A percentile compares a stretch with the other conserved stretches of the same genome.
Evolutionary conservation across 2,329 filamentous ascomycete species (phyloP).

Genomic region (Intubia oerlemansii): DNA sequence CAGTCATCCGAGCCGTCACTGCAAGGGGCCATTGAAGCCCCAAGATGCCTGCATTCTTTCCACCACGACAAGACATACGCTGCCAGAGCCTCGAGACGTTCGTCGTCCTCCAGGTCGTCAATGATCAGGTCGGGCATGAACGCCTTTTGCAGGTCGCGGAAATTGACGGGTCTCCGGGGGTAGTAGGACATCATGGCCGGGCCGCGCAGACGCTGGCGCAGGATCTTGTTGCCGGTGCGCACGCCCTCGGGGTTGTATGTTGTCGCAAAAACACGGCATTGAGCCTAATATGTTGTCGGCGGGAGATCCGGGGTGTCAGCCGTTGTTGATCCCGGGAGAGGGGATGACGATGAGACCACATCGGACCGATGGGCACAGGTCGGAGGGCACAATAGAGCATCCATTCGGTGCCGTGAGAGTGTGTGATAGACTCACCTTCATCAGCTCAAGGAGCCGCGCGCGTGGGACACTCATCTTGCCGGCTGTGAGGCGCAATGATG

Average conservation of each 20-base stretch:
- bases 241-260: conserved; percentile 71
- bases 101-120: conserved; percentile 56
- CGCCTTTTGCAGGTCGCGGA: conserved; percentile 50
- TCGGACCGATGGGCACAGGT: no score
- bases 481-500: conserved; percentile 9
- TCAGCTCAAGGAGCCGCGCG: conserved; percentile 44
- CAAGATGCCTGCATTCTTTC: no score
- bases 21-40: not conserved
- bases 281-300: conserved; percentile 33
- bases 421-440: conserved; percentile 53
- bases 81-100: conserved; percentile 55
- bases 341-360: no score
- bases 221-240: conserved; percentile 76
- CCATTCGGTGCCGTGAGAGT: no score
- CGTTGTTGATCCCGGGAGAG: no score
- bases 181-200: conserved; percentile 74
- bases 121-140: conserved; percentile 46
- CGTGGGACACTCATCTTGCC: conserved; percentile 40
- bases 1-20: not conserved
- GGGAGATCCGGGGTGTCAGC: not conserved
- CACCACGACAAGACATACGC: conserved; percentile 20
- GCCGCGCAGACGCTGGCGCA: conserved; percentile 75
- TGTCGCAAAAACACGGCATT: conserved; percentile 80
- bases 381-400: no score
- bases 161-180: conserved; percentile 48